Percentiles rank a stretch among this genome's conserved stretches.
Evolutionary conservation across 768 basidiomycete genomes (phyloP).

Genomic region (Leccinum variicolor): DNA sequence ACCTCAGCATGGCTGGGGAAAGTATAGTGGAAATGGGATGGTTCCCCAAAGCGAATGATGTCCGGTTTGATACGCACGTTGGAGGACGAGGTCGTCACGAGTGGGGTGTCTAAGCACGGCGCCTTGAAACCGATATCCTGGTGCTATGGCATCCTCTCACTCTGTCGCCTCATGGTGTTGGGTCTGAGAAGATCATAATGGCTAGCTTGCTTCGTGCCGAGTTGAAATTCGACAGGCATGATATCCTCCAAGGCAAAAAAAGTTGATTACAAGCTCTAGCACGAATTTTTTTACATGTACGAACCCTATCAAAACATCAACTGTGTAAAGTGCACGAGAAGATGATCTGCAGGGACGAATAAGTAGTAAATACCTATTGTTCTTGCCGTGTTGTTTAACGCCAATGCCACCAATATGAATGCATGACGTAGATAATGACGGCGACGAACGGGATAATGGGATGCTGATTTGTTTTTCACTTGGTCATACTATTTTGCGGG

Average conservation of each 20-base stretch:
- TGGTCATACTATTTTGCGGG: too few species aligned
- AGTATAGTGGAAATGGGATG: constrained; percentile 60
- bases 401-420: constrained; percentile 40
- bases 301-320: constrained; percentile 31
- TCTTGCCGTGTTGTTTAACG: constrained; percentile 75
- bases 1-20: constrained; percentile 45
- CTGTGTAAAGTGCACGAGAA: constrained; percentile 48
- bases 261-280: not conserved
- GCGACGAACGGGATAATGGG: constrained; percentile 24
- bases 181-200: not conserved
- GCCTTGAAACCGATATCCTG: not conserved
- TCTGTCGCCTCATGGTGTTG: not conserved
- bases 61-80: not conserved
- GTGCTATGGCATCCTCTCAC: not conserved
- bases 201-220: not conserved
- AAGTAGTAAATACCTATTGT: constrained; percentile 19
- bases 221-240: not conserved
- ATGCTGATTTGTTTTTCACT: not conserved
- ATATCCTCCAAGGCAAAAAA: not conserved
- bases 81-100: constrained; percentile 1
- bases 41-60: constrained; percentile 43
- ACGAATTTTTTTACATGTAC: constrained; percentile 7
- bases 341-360: constrained; percentile 55
- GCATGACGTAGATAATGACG: constrained; percentile 66
- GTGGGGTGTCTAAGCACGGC: constrained; percentile 10